phyloP scores from a whole-genome alignment of 139 green algal species.

The Volvox africanus region DNA sequence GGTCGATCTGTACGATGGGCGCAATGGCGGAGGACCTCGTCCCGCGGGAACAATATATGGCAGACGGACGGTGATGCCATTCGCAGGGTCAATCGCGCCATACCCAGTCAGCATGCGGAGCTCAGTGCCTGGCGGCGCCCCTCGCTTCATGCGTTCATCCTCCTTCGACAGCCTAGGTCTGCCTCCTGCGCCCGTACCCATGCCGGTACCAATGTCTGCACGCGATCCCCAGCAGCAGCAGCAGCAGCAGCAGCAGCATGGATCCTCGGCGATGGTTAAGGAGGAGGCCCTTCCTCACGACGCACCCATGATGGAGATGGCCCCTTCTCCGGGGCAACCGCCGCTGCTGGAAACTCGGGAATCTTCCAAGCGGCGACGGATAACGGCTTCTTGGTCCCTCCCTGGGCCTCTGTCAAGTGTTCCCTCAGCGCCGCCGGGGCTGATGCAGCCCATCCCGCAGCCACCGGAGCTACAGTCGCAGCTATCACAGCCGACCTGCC shows the following conservation, averaged over 20 bases:
- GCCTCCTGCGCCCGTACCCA: background rate
- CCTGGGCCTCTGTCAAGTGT: background rate
- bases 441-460: background rate
- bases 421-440: background rate
- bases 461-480: background rate
- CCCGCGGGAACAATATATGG: background rate
- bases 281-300: background rate
- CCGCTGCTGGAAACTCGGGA: background rate
- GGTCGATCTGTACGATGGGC: background rate
- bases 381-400: background rate
- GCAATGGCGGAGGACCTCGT: background rate
- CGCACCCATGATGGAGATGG: background rate
- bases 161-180: background rate
- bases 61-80: background rate
- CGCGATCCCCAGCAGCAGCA: constrained; percentile 8
- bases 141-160: background rate
- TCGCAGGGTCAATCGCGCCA: background rate
- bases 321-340: background rate
- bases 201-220: background rate
- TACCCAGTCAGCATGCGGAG: background rate
- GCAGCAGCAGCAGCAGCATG: background rate
- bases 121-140: background rate
- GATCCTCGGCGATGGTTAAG: background rate
- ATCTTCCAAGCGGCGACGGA: background rate
- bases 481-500: background rate